Percentiles rank a stretch among this genome's conserved stretches.
phyloP scores from a whole-genome alignment of 768 basidiomycete genomes.

The Pleurotus djamor region DNA sequence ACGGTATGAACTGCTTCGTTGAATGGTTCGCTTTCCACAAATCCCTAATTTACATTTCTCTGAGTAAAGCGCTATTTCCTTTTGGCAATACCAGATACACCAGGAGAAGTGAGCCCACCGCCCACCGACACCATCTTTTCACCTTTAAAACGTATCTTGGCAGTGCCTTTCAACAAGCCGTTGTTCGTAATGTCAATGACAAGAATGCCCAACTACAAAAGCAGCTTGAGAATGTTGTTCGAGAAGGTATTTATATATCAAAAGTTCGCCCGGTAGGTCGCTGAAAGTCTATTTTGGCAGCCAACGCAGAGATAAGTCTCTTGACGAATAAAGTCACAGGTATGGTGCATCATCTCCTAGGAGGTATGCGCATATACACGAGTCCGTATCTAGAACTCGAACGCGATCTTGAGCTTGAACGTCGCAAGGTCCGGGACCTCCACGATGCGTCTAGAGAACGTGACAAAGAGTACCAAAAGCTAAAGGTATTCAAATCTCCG shows the following conservation, averaged over 20 bases:
- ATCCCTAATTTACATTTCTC: background rate
- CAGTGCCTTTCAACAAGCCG: constrained; percentile 83
- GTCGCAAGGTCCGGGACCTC: constrained; percentile 68
- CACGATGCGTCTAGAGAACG: constrained; percentile 74
- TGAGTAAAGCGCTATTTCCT: constrained; percentile 67
- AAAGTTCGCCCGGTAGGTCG: background rate
- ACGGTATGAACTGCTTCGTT: constrained; percentile 40
- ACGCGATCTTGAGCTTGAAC: constrained; percentile 78
- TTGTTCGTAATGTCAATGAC: constrained; percentile 77
- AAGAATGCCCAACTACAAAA: constrained; percentile 83
- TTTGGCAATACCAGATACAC: constrained; percentile 90
- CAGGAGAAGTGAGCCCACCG: constrained; percentile 65
- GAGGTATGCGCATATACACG: background rate
- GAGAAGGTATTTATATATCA: constrained; percentile 67
- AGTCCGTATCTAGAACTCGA: constrained; percentile 54
- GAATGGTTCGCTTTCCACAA: background rate
- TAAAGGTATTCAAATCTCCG: constrained; percentile 50
- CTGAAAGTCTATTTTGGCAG: constrained; percentile 28
- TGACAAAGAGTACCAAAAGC: constrained; percentile 86
- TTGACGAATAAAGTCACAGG: constrained; percentile 69
- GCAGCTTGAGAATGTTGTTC: constrained; percentile 79
- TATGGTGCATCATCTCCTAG: constrained; percentile 20
- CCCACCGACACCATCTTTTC: background rate
- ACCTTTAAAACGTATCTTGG: constrained; percentile 8
- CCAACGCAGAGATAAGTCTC: constrained; percentile 74